These are phyloP conservation scores for Lactifluus subvellereus DNA, from an alignment of 768 basidiomycete genomes.

Conservation along the genomic window DNA sequence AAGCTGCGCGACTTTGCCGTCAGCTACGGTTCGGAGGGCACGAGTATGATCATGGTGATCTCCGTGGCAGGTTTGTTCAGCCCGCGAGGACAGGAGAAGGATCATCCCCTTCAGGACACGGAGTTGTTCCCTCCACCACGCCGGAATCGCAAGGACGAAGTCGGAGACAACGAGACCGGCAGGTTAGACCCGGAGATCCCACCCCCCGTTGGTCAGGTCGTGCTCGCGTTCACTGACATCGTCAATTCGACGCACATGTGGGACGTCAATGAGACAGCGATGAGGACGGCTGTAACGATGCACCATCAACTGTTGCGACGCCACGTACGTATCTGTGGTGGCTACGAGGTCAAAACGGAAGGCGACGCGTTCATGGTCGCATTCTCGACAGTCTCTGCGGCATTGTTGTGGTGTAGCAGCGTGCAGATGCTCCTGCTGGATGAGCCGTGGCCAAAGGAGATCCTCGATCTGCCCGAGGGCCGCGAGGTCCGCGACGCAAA, in stretches of 20 bases:
- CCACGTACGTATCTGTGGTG: slow-evolving; percentile 82
- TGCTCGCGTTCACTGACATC: slow-evolving; percentile 97
- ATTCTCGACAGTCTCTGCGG: slow-evolving; percentile 83
- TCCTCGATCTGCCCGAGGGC: slow-evolving; percentile 89
- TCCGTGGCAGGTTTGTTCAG: slow-evolving; percentile 71
- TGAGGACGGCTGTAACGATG: slow-evolving; percentile 87
- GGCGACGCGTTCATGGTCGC: slow-evolving; percentile 99
- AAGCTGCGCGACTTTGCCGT: slow-evolving; percentile 96
- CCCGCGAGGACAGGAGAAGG: slow-evolving; percentile 41
- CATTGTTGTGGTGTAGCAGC: slow-evolving; percentile 84
- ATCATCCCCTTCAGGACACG: slow-evolving; percentile 42
- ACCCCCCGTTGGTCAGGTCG: slow-evolving; percentile 80
- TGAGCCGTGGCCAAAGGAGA: slow-evolving; percentile 87
- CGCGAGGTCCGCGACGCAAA: slow-evolving; percentile 64
- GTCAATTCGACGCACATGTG: slow-evolving; percentile 94
- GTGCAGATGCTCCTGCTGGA: slow-evolving; percentile 80
- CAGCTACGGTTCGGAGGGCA: slow-evolving; percentile 90
- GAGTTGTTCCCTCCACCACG: slow-evolving; percentile 31
- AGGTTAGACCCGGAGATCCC: slow-evolving; percentile 74
- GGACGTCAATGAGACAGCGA: slow-evolving; percentile 86
- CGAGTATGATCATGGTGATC: slow-evolving; percentile 98
- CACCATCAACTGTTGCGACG: slow-evolving; percentile 87
- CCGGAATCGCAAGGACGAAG: slow-evolving; percentile 41
- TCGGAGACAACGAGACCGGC: slow-evolving; percentile 51
- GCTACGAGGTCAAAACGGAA: slow-evolving; percentile 99